Conservation (phyloP, 331 rosid species). For the Pyrus hybrid region DNA sequence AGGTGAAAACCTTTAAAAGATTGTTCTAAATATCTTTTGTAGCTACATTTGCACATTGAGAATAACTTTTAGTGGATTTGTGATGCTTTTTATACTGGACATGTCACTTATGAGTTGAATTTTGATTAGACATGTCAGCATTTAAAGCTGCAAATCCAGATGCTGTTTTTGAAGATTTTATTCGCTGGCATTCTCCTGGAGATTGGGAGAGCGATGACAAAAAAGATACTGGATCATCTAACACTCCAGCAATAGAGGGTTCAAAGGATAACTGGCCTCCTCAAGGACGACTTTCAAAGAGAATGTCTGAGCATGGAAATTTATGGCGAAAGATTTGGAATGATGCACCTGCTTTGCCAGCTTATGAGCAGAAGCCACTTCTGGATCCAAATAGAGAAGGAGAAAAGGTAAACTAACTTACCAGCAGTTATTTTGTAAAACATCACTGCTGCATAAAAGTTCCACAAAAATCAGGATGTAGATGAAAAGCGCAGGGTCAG, state of each 20-base stretch:
- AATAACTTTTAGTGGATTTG: not conserved
- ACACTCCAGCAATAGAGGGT: constrained; percentile 19
- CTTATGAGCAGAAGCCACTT: constrained; percentile 84
- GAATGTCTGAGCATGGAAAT: constrained; percentile 97
- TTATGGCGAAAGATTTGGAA: constrained; percentile 87
- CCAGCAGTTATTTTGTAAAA: not conserved
- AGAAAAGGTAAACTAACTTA: constrained; percentile 54
- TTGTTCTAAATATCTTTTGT: not conserved
- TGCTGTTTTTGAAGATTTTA: constrained; percentile 88
- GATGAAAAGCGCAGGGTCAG: not conserved
- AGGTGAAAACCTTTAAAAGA: constrained; percentile 40
- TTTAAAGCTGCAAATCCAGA: constrained; percentile 97
- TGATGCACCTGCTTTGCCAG: constrained; percentile 60
- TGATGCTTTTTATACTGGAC: not conserved
- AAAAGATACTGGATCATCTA: constrained; percentile 30
- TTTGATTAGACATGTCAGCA: constrained; percentile 79
- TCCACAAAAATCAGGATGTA: not conserved
- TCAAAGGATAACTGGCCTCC: constrained; percentile 68
- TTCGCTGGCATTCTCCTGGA: constrained; percentile 98
- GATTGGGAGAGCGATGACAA: constrained; percentile 74
- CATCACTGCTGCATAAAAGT: not conserved
- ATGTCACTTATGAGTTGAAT: constrained; percentile 18
- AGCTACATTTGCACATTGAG: not conserved
- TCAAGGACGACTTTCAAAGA: constrained; percentile 70
- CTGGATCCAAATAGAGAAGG: constrained; percentile 94